phyloP scores from a whole-genome alignment of 768 basidiomycete species.

The Lentinula guzmanii region DNA sequence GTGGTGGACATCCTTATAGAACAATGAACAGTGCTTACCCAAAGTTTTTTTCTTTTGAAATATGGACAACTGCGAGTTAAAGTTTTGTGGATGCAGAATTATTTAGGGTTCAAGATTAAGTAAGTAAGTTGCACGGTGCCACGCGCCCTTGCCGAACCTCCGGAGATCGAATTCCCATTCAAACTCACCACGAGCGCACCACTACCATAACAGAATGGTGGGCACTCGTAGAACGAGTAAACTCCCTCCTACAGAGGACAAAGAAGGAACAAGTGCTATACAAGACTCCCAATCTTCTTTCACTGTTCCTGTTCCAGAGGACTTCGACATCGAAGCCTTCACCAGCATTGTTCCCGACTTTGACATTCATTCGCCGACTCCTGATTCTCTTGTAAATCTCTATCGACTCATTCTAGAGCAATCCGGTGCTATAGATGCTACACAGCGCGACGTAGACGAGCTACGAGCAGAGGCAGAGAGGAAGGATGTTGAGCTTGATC shows the following conservation, averaged over 20 bases:
- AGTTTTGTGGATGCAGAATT: conserved; percentile 29
- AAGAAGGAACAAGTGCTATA: conserved; percentile 20
- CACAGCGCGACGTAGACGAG: conserved; percentile 64
- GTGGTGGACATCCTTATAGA: background rate
- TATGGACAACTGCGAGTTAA: conserved; percentile 16
- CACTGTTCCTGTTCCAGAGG: conserved; percentile 51
- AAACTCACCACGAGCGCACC: conserved; percentile 25
- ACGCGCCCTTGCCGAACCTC: background rate
- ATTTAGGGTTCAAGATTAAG: conserved; percentile 27
- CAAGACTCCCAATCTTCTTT: conserved; percentile 30
- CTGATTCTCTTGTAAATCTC: conserved; percentile 54
- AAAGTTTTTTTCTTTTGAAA: conserved; percentile 26
- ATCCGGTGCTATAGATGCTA: conserved; percentile 44
- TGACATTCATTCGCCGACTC: conserved; percentile 47
- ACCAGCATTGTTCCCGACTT: conserved; percentile 56
- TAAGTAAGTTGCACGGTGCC: background rate
- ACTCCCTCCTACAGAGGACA: conserved; percentile 32
- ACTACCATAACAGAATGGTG: conserved; percentile 9
- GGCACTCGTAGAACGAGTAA: conserved; percentile 60
- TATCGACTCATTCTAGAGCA: conserved; percentile 61
- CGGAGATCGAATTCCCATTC: background rate
- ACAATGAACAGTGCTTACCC: conserved; percentile 26
- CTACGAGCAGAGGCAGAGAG: conserved; percentile 58
- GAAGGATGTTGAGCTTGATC: conserved; percentile 81
- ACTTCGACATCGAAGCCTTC: conserved; percentile 60